Percentiles rank a stretch among this genome's conserved stretches.
Conservation (phyloP, 2,329 filamentous ascomycete genomes). For the Tolypocladium tundrense region DNA sequence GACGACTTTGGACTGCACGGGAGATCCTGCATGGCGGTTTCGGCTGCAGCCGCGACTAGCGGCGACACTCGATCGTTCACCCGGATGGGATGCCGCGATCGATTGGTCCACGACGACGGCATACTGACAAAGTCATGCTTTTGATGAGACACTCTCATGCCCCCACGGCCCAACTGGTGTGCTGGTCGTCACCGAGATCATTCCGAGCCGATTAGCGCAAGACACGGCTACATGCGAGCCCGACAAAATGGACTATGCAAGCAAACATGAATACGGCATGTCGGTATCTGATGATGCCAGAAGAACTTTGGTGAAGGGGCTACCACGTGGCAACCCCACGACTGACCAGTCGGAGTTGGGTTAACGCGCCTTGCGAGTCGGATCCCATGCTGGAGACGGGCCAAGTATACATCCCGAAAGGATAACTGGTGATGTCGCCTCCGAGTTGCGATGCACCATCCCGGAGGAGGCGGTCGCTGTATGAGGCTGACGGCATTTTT, state of each 20-base stretch:
- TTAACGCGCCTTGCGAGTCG: neutral
- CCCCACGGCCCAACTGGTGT: neutral
- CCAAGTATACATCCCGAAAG: neutral
- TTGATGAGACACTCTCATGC: neutral
- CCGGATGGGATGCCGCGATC: neutral
- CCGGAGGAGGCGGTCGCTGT: neutral
- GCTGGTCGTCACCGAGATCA: neutral
- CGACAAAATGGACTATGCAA: neutral
- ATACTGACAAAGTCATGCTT: neutral
- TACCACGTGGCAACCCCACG: neutral
- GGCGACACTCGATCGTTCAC: neutral
- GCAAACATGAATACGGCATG: neutral
- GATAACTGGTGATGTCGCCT: neutral
- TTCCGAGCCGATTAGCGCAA: neutral
- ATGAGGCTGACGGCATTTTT: neutral
- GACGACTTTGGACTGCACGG: neutral
- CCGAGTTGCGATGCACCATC: neutral
- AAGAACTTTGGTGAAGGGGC: neutral
- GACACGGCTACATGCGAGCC: neutral
- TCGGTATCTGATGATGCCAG: neutral
- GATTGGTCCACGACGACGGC: slow-evolving; percentile 2
- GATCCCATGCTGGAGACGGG: neutral
- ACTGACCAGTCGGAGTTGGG: neutral
- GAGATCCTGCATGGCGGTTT: neutral
- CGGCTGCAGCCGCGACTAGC: neutral